Percentiles rank a stretch among this genome's conserved stretches.
Evolutionary conservation across 371 early-diverging fungal genomes (phyloP).

Genomic region (Phascolomyces articulosus): DNA sequence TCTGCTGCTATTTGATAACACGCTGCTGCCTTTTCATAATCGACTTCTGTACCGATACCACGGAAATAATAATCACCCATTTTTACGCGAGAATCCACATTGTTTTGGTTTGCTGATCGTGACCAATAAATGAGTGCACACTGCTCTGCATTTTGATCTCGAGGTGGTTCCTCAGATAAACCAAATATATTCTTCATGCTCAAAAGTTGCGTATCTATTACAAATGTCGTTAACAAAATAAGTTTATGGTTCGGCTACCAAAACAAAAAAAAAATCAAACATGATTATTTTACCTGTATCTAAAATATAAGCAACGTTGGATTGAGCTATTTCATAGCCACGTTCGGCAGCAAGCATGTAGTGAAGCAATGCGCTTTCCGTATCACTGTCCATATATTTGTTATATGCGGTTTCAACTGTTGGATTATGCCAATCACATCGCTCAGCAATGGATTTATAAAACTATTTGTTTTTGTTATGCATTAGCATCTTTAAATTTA

Average conservation of each 20-base stretch:
- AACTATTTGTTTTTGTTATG: conserved; percentile 56
- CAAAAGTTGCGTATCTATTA: conserved; percentile 11
- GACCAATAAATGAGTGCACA: conserved; percentile 89
- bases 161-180: conserved; percentile 1
- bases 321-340: conserved; percentile 83
- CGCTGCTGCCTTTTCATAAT: conserved; percentile 79
- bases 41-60: conserved; percentile 78
- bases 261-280: no score
- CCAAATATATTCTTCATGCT: conserved; percentile 8
- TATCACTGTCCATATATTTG: conserved; percentile 62
- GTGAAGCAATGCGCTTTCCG: conserved; percentile 67
- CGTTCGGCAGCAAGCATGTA: conserved; percentile 87
- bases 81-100: conserved; percentile 87
- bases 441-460: conserved; percentile 83
- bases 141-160: conserved; percentile 7
- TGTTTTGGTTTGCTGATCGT: conserved; percentile 94
- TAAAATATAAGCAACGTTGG: conserved; percentile 89
- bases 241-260: no score
- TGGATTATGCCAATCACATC: conserved; percentile 82
- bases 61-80: conserved; percentile 93
- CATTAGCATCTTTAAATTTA: not conserved
- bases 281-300: conserved; percentile 73
- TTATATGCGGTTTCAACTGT: conserved; percentile 62
- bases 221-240: not conserved
- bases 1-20: conserved; percentile 93